Conservation (phyloP, 345 rosid species). For the Lumnitzera racemosa region DNA sequence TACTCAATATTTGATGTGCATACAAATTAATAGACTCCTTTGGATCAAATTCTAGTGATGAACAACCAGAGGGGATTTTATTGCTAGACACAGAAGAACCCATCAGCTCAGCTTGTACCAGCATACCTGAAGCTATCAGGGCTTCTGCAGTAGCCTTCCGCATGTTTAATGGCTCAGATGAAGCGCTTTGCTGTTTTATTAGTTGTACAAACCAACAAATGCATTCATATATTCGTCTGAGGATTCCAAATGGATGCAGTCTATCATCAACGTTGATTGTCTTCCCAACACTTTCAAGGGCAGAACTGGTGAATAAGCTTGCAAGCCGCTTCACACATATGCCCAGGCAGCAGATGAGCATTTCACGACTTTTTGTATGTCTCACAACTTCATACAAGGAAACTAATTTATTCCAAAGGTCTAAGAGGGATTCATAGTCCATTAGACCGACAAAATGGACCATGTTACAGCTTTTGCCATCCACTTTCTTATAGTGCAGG, state of each 20-base stretch:
- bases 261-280: conserved; percentile 9
- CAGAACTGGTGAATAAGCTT: conserved; percentile 20
- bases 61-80: conserved; percentile 20
- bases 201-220: conserved; percentile 44
- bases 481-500: conserved; percentile 41
- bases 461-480: conserved; percentile 14
- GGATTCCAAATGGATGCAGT: conserved; percentile 23
- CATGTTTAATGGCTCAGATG: conserved; percentile 75
- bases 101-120: conserved; percentile 68
- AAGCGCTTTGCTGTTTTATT: conserved; percentile 57
- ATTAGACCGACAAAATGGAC: conserved; percentile 44
- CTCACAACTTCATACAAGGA: conserved; percentile 46
- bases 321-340: conserved; percentile 58
- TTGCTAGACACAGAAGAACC: conserved; percentile 39
- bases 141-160: conserved; percentile 84
- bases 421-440: conserved; percentile 42
- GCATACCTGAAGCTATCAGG: conserved; percentile 71
- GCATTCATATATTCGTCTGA: conserved; percentile 34
- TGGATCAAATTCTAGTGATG: conserved; percentile 15
- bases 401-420: conserved; percentile 60
- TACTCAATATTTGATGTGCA: conserved; percentile 50
- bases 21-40: conserved; percentile 32
- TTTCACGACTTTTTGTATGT: conserved; percentile 56
- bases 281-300: conserved; percentile 19
- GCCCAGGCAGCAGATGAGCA: conserved; percentile 77